Percentiles rank a stretch among this genome's conserved stretches.
Conservation (phyloP, 148 eudicot genomes). For the Diospyros kaki region DNA sequence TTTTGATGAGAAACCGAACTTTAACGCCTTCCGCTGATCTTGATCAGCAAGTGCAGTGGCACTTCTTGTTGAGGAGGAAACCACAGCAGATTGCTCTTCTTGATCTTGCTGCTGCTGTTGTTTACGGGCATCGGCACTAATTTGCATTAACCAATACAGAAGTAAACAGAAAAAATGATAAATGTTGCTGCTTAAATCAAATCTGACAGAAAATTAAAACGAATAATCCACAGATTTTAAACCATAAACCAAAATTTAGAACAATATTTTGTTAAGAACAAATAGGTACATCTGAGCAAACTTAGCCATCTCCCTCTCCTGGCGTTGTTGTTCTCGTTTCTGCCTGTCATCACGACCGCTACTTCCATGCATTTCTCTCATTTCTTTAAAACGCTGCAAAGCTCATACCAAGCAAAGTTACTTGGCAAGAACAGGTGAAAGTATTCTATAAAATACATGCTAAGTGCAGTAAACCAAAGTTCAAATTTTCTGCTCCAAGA, state of each 20-base stretch:
- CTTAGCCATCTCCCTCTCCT: constrained; percentile 93
- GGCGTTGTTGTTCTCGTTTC: constrained; percentile 85
- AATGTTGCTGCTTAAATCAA: not conserved
- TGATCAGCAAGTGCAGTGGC: constrained; percentile 53
- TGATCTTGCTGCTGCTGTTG: constrained; percentile 58
- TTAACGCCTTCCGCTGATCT: constrained; percentile 78
- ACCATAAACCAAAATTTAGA: not conserved
- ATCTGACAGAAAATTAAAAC: not conserved
- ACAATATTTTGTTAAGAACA: not conserved
- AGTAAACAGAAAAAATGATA: not conserved
- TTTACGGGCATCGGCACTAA: constrained; percentile 80
- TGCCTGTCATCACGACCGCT: constrained; percentile 89
- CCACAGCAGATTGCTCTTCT: constrained; percentile 42
- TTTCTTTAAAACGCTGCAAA: constrained; percentile 83
- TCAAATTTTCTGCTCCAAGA: not conserved
- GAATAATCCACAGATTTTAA: not conserved
- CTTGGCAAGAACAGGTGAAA: not conserved
- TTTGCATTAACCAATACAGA: constrained; percentile 11
- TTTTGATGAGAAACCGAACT: constrained; percentile 88
- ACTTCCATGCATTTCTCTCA: constrained; percentile 95
- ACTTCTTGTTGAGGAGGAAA: constrained; percentile 32
- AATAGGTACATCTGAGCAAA: constrained; percentile 74
- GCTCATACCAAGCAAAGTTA: not conserved
- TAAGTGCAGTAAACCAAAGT: not conserved
- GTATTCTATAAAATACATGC: not conserved